A percentile compares a stretch with the other conserved stretches of the same genome.
These are phyloP conservation scores for Solanum paucissectum DNA, from an alignment of 257 asterid genomes.

Conservation along the genomic window DNA sequence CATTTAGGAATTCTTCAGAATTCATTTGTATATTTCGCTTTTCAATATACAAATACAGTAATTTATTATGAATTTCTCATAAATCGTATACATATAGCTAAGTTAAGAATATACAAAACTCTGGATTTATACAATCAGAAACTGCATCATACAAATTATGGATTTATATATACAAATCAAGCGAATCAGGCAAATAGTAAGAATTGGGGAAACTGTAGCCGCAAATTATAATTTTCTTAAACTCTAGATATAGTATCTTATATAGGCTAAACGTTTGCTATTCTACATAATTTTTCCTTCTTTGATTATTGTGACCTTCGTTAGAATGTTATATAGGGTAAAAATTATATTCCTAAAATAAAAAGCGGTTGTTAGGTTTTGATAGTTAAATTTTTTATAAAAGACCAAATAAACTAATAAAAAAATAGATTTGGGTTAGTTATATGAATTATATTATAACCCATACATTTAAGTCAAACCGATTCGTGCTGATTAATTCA, in stretches of 20 bases:
- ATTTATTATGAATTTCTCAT: too few species aligned
- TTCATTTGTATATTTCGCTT: background rate
- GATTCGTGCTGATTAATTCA: background rate
- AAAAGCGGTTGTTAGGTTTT: background rate
- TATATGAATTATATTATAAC: background rate
- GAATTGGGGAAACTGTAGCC: fast-evolving
- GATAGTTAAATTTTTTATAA: background rate
- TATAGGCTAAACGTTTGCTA: background rate
- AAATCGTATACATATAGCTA: background rate
- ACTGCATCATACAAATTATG: too few species aligned
- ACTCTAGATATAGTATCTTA: background rate
- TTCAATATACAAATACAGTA: too few species aligned
- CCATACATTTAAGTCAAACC: background rate
- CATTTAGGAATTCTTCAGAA: background rate
- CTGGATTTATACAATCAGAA: too few species aligned
- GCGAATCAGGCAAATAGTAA: too few species aligned
- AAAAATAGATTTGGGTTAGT: background rate
- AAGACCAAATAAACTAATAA: background rate
- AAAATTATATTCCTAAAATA: background rate
- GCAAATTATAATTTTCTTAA: too few species aligned
- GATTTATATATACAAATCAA: background rate
- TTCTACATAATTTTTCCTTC: background rate
- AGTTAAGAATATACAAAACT: too few species aligned
- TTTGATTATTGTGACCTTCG: background rate
- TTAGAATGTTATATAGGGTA: background rate